Evolutionary conservation across 768 basidiomycete species (phyloP), one percentile per base, ranked within the genome.

Genomic region (Pleurotus salmoneostramineus): DNA sequence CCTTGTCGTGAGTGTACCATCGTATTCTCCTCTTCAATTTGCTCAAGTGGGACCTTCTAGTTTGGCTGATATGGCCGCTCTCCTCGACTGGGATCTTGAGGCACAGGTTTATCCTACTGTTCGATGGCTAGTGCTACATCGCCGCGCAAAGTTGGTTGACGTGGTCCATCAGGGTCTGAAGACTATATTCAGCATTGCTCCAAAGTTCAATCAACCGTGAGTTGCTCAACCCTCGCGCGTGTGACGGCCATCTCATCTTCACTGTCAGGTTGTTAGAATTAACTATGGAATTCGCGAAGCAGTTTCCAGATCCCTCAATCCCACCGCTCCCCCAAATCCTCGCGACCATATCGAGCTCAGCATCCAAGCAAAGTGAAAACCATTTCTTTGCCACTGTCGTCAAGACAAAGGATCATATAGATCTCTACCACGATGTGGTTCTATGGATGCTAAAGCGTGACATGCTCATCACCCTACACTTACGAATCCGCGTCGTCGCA

Each of bases 391-490:
- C 88, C 12, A 82, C 90, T 7, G 84, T 97, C 46, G 88, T 91
- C 12, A 78, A 83, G 48, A 72, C 79, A 17, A 86, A 88, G 64
- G 87, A 88, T 40, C 74, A 80, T 8, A 82, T 93, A 32, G 77
- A 82, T 4, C 69, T 85, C 51, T 96, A 91, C 69, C 82, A 88
- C 61, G 85, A 93, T 31, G 90, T 95, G 33, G 84, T 98, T 8
- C 73, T 89, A 37, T 98, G 95, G 96, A 83, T 98, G 78, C 78
- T 98, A 37, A 90, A 90, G 66, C 84, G 86, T 42, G 93, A 93
- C 66, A 78, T 98, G 61, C 76, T 98, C 14, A 81, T 91, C 54
- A 89, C 91, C 14, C 78, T 94, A 31, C 95, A 95, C 66, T 83
- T 95, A 11, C 86, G 89, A 37, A 85, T 96, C 56, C 86, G 95